A percentile compares a stretch with the other conserved stretches of the same genome.
Conservation (phyloP, 1,284 basidiomycete genomes). For the Rhodotorula sp. region DNA sequence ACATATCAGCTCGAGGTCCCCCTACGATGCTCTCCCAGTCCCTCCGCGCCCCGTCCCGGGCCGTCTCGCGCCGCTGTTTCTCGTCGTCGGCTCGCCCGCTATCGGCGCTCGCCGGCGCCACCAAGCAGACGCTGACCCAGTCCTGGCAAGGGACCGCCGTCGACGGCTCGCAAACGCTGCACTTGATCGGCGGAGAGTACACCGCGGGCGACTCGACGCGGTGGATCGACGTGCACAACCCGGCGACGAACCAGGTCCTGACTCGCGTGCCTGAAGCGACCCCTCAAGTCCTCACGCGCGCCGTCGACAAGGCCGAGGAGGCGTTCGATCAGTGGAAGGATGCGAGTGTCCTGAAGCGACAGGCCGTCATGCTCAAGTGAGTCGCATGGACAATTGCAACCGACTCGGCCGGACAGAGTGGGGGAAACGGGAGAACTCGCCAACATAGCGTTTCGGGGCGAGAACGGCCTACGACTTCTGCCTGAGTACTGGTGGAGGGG, state of each 20-base stretch:
- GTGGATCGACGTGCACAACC: conserved; percentile 44
- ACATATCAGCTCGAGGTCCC: no score
- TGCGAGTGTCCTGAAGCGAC: conserved; percentile 79
- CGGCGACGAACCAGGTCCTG: conserved; percentile 61
- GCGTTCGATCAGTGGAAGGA: conserved; percentile 89
- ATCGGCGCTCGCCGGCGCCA: conserved; percentile 11
- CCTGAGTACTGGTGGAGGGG: no score
- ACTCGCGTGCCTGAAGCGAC: conserved; percentile 89
- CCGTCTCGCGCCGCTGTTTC: conserved; percentile 1
- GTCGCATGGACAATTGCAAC: conserved; percentile 41
- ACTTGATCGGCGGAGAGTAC: conserved; percentile 42
- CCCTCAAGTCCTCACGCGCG: conserved; percentile 73
- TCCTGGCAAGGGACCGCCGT: conserved; percentile 24
- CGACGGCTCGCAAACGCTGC: conserved; percentile 35
- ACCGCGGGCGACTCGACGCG: conserved; percentile 24
- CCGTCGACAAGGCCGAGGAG: conserved; percentile 79
- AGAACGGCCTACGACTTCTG: no score
- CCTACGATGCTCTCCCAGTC: not conserved
- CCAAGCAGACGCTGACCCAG: conserved; percentile 5
- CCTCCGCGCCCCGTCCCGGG: not conserved
- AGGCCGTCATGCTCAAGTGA: conserved; percentile 85
- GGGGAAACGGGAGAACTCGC: not conserved
- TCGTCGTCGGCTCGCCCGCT: conserved; percentile 1
- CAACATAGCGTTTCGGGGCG: no score
- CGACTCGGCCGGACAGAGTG: not conserved